Evolutionary conservation across 1,284 basidiomycete genomes (phyloP), one percentile per base, ranked within the genome.

Genomic region (Cryptococcus sp.): DNA sequence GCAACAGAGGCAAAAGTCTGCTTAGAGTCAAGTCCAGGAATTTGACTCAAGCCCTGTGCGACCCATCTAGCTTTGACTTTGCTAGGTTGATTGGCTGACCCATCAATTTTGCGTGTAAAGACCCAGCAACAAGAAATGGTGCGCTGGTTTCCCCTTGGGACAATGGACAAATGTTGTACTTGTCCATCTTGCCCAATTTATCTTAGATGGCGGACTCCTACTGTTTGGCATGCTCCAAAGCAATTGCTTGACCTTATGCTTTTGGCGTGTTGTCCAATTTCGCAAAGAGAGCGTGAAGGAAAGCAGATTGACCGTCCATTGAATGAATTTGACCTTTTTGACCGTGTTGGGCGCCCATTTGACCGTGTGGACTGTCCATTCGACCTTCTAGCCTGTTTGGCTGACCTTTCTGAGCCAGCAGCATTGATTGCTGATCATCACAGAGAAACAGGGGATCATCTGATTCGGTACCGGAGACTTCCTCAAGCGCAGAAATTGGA

Each of bases 1-100:
- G 51, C 58, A 23, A 62, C 62, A 21, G 51, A 42, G 11, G 54
- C 45, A 31, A 42, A 57, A 10, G 53, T 16, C 18, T 61, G 59
- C 22, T 54, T 55, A 45, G 40, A 62, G 45, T 63, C 51, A 12
- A 58, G 5, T 14, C 58, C 58, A 7, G 21, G 33, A 26, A 49
- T 22, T 38, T 55, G 51, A 12, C n/a, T 16, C 40, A 34, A 53
- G 18, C 55, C 52, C 38, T 51, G 49, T 14, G 47, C 52, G 5
- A 53, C 51, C 50, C 48, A 51, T 42, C 53, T 37, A 22, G 57
- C 51, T 31, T 53, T 54, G 47, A 46, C 56, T 5, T 14, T 31
- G 7, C 40, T 5, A 3, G 53, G 49, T 35, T 49, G 36, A 21
- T 51, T 46, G 6, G 53, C 50, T 12, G 18, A 28, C 11, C 52